phyloP scores from a whole-genome alignment of 1,139 yeast genomes.

The Hyphopichia pseudoburtonii region DNA sequence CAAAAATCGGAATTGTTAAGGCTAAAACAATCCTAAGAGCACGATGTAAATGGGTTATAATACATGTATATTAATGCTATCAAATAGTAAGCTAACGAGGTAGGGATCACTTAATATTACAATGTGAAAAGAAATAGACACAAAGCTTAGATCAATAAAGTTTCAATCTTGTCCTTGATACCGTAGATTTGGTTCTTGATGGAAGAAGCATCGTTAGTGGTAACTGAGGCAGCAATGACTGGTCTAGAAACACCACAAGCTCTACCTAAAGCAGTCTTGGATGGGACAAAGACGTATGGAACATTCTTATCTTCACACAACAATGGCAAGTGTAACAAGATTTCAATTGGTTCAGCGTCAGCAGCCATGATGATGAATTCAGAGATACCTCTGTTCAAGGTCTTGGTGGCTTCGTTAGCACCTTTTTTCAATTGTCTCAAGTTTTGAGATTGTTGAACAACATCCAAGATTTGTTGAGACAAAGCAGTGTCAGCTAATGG shows the following conservation, averaged over 20 bases:
- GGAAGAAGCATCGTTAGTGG: conserved; percentile 97
- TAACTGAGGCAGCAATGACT: conserved; percentile 97
- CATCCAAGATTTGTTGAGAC: conserved; percentile 95
- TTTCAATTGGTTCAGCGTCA: conserved; percentile 98
- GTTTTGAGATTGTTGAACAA: conserved; percentile 96
- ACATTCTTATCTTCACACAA: conserved; percentile 99
- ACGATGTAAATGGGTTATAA: too few species aligned
- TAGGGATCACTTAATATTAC: not conserved
- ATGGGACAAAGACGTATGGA: conserved; percentile 97
- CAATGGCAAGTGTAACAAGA: conserved; percentile 94
- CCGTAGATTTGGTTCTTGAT: conserved; percentile 96
- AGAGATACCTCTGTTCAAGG: conserved; percentile 98
- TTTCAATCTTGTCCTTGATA: conserved; percentile 98
- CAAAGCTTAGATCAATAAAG: conserved; percentile 76
- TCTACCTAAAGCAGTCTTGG: conserved; percentile 98
- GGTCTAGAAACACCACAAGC: conserved; percentile 99
- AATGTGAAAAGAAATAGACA: not conserved
- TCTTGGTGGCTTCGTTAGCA: conserved; percentile 99
- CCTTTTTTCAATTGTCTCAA: conserved; percentile 99
- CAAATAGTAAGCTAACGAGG: not conserved
- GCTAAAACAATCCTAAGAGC: too few species aligned
- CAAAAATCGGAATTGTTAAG: too few species aligned
- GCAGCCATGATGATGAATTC: conserved; percentile 99
- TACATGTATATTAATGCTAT: conserved; percentile 1
- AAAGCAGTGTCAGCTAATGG: conserved; percentile 97